Percentiles rank a stretch among this genome's conserved stretches.
Conservation (phyloP, 176 grass and related monocot species). For the Neostapfia colusana region DNA sequence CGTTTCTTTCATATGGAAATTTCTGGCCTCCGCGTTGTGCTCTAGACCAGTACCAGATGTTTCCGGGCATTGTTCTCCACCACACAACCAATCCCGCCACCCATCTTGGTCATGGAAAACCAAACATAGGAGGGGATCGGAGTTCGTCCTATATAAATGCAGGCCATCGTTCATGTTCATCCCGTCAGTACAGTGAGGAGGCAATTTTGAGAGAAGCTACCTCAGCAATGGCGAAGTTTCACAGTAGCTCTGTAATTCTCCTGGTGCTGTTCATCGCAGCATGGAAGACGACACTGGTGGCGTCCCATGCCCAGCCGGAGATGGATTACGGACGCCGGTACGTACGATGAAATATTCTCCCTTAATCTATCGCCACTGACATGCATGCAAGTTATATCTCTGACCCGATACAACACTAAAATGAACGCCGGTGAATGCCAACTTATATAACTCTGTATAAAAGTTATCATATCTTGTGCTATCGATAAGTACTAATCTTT, state of each 20-base stretch:
- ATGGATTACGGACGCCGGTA: conserved; percentile 29
- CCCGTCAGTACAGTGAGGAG: not conserved
- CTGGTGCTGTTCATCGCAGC: conserved; percentile 23
- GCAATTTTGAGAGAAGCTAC: not conserved
- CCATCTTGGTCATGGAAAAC: not conserved
- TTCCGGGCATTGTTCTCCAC: conserved; percentile 23
- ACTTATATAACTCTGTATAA: too few relatives aligned
- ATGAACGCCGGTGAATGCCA: too few relatives aligned
- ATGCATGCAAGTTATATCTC: not conserved
- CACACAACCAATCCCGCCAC: not conserved
- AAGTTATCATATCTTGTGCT: not conserved
- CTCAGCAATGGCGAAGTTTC: conserved; percentile 30
- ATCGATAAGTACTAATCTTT: not conserved
- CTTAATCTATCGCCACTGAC: conserved; percentile 7
- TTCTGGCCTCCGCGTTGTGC: not conserved
- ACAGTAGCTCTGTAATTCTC: not conserved
- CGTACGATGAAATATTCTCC: not conserved
- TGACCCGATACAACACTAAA: too few relatives aligned
- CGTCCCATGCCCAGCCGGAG: conserved; percentile 18
- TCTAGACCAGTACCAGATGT: not conserved
- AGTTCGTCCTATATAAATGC: conserved; percentile 24
- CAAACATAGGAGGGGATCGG: conserved; percentile 13
- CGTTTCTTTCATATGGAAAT: not conserved
- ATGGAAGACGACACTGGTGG: conserved; percentile 8
- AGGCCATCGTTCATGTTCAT: not conserved